Base-by-base conservation (phyloP, 805 yeast species). In the Yarrowia bubula region DNA sequence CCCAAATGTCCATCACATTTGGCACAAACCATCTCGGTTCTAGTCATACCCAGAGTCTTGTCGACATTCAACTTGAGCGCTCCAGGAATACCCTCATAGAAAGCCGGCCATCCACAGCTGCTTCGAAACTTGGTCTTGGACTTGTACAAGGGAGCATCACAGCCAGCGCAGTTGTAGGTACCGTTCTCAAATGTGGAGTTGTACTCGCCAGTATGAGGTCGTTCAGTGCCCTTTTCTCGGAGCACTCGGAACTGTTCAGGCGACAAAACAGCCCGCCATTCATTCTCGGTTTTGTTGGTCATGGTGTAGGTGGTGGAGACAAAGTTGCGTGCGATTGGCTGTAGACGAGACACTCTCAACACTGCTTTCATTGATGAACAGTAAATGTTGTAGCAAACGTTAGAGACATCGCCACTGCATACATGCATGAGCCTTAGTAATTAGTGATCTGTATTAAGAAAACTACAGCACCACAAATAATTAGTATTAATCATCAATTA, bases 71-170 rank as follows among this genome's bases (percentile, higher is more conserved):
- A 79, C 18, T 75, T 80, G 43, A 95, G 81, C 6, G 96, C 81
- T 0, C 92, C 92, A 0, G 96, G 96, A 43, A 90, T 78, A 0
- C 96, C 97, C 66, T 90, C 88, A 75, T 87, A 93, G 75, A 95
- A 95, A 0, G 97, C 92, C 1, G 99, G 99, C 99, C 99, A 95
- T 2, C 99, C 99, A 75, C 99, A 95, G 64, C 91, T 91, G 11
- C 96, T 85, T 66, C 88, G 86, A 71, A 95, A 95, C 75, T 95
- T 93, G 3, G 97, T 83, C 37, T 81, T 78, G 33, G 96, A 86
- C 67, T 82, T 82, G 75, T 95, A 95, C 35, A 95, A 77, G 11
- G 97, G 96, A 48, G 83, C 78, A 60, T 80, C 81, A 76, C 99
- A 95, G 6, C 88, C 98, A 0, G 89, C 97, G 77, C 99, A 95